Base-by-base conservation (phyloP, 164 flowering plant genomes). In the Umbilicus rupestris region DNA sequence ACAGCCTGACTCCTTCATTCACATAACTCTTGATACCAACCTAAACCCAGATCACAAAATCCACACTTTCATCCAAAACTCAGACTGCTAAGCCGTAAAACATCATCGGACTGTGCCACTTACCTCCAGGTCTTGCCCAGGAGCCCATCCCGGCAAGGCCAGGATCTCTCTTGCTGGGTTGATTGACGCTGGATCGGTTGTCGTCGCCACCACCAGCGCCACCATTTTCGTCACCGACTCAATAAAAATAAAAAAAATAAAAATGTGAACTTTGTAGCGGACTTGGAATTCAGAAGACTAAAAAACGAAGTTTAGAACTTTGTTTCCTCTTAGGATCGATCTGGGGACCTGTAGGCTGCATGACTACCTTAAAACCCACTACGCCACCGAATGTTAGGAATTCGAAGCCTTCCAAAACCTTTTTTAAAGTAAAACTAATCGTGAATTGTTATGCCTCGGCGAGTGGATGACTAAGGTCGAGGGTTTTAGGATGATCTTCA, bases 101-200 rank as follows among this genome's bases (percentile, higher is more conserved):
- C 29, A 10, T 52, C 29, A 52, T 20, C 24, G 8, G 24, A 11
- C 24, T 0, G 14, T 0, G 3, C 15, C 1, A 22, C 14, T 52
- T 22, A 52, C 58, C 29, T 52, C 29, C 15, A 52, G 15, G 3
- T 22, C 58, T 24, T 52, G 58, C 11, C 29, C 29, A 11, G 89
- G 85, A 3, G 69, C 71, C 98, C 96, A 93, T 16, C 85, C 89
- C 55, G 96, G 89, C 94, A 88, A 86, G 75, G 90, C 71, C 5
- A 90, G 67, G 65, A 93, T 86, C 16, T 84, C 85, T 3, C 78
- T 73, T 20, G 97, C 96, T 0, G 98, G 94, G 72, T 84, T 84
- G 37, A 86, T 78, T 50, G 98, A 93, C 35, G 96, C 98, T 3
- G 96, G 86, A 66, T 90, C 96, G 19, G 59, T 50, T n/a, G 86